Percentiles rank a stretch among this genome's conserved stretches.
phyloP scores from a whole-genome alignment of 2,329 filamentous ascomycete genomes.

The Teratosphaeriaceae sp. region DNA sequence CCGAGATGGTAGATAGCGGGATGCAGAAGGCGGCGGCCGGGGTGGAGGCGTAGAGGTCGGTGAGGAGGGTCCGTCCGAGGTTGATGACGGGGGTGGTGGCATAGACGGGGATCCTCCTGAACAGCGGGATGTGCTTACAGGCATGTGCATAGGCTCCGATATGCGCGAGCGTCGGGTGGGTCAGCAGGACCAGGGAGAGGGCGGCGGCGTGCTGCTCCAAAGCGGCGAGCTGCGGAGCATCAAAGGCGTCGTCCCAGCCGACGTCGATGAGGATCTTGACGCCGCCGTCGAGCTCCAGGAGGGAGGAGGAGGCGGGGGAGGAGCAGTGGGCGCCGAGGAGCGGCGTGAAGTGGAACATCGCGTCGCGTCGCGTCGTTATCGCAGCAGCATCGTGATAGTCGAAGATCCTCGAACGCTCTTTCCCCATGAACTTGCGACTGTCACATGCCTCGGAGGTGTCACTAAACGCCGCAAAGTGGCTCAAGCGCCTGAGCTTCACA shows the following conservation, averaged over 20 bases:
- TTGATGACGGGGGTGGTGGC: constrained; percentile 91
- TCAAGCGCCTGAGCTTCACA: too few species aligned
- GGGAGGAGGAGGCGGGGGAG: constrained; percentile 84
- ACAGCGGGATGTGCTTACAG: constrained; percentile 91
- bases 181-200: constrained; percentile 86
- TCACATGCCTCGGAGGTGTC: too few species aligned
- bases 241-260: constrained; percentile 92
- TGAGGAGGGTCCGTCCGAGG: constrained; percentile 80
- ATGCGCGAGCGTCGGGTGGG: constrained; percentile 86
- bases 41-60: constrained; percentile 87
- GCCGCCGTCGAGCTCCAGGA: constrained; percentile 91
- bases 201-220: constrained; percentile 91
- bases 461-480: too few species aligned
- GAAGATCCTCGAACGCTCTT: too few species aligned
- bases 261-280: constrained; percentile 93
- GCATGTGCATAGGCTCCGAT: constrained; percentile 92
- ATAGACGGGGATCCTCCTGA: constrained; percentile 88
- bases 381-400: not conserved
- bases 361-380: constrained; percentile 49
- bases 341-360: constrained; percentile 96
- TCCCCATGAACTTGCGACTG: not conserved
- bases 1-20: constrained; percentile 57
- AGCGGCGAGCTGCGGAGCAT: constrained; percentile 72
- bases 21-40: constrained; percentile 83
- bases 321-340: constrained; percentile 85